Evolutionary conservation across 2,329 filamentous ascomycete genomes (phyloP).

Genomic region (Aspergillus ochraceoroseus): DNA sequence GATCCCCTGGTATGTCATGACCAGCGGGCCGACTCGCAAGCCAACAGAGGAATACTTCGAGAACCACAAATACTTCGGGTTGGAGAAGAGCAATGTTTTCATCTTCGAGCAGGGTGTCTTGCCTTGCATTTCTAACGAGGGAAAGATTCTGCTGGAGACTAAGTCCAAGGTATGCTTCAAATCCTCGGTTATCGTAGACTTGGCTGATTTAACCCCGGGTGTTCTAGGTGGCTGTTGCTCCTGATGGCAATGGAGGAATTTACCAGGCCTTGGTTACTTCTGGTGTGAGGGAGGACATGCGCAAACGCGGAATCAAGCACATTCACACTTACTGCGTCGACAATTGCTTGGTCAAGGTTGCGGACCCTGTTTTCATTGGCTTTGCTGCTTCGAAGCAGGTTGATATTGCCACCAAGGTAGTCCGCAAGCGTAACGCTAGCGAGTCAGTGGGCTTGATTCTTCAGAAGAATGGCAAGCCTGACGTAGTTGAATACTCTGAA

Average conservation of each 20-base stretch:
- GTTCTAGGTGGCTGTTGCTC: constrained; percentile 72
- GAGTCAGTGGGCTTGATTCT: constrained; percentile 94
- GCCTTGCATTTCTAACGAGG: constrained; percentile 94
- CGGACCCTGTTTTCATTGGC: constrained; percentile 90
- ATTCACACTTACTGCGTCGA: constrained; percentile 98
- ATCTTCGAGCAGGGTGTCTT: constrained; percentile 97
- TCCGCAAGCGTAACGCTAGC: constrained; percentile 92
- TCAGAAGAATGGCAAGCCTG: constrained; percentile 90
- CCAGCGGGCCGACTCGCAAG: constrained; percentile 83
- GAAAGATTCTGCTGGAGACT: constrained; percentile 89
- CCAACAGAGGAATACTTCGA: constrained; percentile 93
- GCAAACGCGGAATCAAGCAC: constrained; percentile 82
- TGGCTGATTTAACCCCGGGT: not conserved
- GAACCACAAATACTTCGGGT: constrained; percentile 83
- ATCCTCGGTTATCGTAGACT: not conserved
- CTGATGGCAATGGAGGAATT: constrained; percentile 94
- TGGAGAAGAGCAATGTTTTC: constrained; percentile 76
- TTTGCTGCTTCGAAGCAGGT: constrained; percentile 84
- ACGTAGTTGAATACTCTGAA: constrained; percentile 98
- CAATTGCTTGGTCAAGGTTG: constrained; percentile 99
- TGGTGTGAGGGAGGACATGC: constrained; percentile 81
- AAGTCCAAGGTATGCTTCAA: constrained; percentile 63
- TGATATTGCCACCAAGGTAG: constrained; percentile 98
- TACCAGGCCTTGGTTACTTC: constrained; percentile 84
- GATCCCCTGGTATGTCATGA: constrained; percentile 99